Conservation (phyloP, 768 basidiomycete species). For the Daedaleopsis nitida region DNA sequence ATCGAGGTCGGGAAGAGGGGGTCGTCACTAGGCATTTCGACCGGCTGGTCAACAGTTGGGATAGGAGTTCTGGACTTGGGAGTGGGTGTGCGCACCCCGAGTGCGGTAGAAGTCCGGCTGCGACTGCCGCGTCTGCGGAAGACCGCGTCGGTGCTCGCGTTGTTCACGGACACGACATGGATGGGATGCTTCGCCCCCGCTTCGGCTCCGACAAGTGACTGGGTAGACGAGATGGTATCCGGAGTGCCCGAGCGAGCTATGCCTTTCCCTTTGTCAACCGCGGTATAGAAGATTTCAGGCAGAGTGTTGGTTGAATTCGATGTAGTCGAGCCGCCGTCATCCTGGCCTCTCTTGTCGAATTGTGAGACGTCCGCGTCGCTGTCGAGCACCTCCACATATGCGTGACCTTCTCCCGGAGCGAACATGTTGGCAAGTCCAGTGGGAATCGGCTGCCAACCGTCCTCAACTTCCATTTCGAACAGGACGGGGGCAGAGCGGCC, state of each 20-base stretch:
- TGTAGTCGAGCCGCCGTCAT: slow-evolving; percentile 20
- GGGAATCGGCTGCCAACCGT: slow-evolving; percentile 68
- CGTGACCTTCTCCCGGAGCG: slow-evolving; percentile 47
- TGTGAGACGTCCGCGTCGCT: slow-evolving; percentile 39
- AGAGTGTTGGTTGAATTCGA: slow-evolving; percentile 16
- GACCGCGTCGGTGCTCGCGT: slow-evolving; percentile 15
- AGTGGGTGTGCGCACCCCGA: slow-evolving; percentile 6
- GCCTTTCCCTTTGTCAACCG: slow-evolving; percentile 52
- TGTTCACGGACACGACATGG: slow-evolving; percentile 50
- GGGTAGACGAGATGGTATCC: slow-evolving; percentile 40
- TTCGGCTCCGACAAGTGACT: slow-evolving; percentile 43
- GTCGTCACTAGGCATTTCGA: slow-evolving; percentile 26
- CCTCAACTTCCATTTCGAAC: slow-evolving; percentile 46
- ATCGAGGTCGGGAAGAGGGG: slow-evolving; percentile 55
- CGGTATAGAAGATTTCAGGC: slow-evolving; percentile 16
- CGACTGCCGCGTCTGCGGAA: slow-evolving; percentile 14
- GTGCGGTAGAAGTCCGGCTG: slow-evolving; percentile 15
- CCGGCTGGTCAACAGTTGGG: neutral
- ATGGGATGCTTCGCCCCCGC: slow-evolving; percentile 58
- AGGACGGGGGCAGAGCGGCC: slow-evolving; percentile 49
- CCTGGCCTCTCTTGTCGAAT: slow-evolving; percentile 23
- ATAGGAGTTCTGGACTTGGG: slow-evolving; percentile 12
- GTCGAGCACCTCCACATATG: slow-evolving; percentile 61
- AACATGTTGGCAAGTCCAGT: slow-evolving; percentile 41
- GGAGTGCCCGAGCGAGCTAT: slow-evolving; percentile 39